Percentiles rank a stretch among this genome's conserved stretches.
Conservation (phyloP, 371 early-diverging fungal genomes). For the Chytridium lagenaria region DNA sequence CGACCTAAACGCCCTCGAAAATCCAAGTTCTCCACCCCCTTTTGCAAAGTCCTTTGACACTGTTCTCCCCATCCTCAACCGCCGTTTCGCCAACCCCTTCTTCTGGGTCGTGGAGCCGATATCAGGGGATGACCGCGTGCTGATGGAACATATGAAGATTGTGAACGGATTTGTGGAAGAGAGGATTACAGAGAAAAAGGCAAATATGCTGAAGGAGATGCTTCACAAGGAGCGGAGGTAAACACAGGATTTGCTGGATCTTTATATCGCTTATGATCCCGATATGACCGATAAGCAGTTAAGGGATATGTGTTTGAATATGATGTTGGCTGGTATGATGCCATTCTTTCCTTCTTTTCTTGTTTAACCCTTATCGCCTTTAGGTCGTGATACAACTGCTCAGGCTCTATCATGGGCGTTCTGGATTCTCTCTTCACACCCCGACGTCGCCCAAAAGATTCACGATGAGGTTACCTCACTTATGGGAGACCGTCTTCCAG, state of each 20-base stretch:
- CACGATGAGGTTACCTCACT: slow-evolving; percentile 54
- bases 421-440: slow-evolving; percentile 55
- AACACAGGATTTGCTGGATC: slow-evolving; percentile 60
- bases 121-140: not conserved
- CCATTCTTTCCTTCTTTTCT: not conserved
- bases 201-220: not conserved
- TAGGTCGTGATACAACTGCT: slow-evolving; percentile 66
- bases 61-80: slow-evolving; percentile 33
- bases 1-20: slow-evolving; percentile 5
- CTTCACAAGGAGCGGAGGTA: too few relatives aligned
- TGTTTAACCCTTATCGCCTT: not conserved
- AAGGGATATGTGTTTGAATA: slow-evolving; percentile 68
- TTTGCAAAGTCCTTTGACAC: slow-evolving; percentile 63
- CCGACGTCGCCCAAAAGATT: slow-evolving; percentile 56
- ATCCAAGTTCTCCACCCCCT: slow-evolving; percentile 34
- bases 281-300: slow-evolving; percentile 64
- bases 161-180: slow-evolving; percentile 20
- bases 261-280: slow-evolving; percentile 65
- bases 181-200: slow-evolving; percentile 12
- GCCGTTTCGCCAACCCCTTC: slow-evolving; percentile 30
- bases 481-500: slow-evolving; percentile 31
- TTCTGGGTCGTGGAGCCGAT: slow-evolving; percentile 15
- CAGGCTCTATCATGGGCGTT: slow-evolving; percentile 72
- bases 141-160: slow-evolving; percentile 14
- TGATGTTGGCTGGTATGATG: slow-evolving; percentile 18